These are phyloP conservation scores for Epichloe hybrida DNA, from an alignment of 2,329 filamentous ascomycete species.

Conservation along the genomic window DNA sequence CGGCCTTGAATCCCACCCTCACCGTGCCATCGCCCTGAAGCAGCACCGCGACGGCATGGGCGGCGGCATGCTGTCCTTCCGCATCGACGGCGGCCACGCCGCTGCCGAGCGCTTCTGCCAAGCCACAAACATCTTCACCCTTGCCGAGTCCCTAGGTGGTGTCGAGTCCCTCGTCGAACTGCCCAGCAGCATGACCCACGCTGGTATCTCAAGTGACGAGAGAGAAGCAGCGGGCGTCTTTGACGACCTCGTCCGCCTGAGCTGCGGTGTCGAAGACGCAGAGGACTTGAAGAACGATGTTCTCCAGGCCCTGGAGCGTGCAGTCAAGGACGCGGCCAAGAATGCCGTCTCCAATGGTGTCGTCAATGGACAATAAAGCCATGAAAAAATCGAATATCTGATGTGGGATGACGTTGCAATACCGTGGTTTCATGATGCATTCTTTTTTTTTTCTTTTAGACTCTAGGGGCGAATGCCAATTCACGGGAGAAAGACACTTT, in stretches of 20 bases:
- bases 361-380: slow-evolving; percentile 13
- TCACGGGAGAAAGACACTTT: neutral
- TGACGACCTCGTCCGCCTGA: slow-evolving; percentile 85
- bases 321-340: slow-evolving; percentile 31
- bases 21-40: slow-evolving; percentile 70
- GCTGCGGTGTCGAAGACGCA: slow-evolving; percentile 86
- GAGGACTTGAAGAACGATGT: slow-evolving; percentile 75
- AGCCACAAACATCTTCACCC: slow-evolving; percentile 74
- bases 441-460: neutral
- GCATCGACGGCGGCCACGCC: slow-evolving; percentile 70
- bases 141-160: slow-evolving; percentile 85
- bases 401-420: neutral
- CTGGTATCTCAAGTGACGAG: slow-evolving; percentile 81
- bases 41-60: slow-evolving; percentile 93
- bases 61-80: slow-evolving; percentile 95
- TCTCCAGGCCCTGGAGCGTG: slow-evolving; percentile 67
- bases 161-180: slow-evolving; percentile 88
- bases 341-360: slow-evolving; percentile 16
- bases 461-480: neutral
- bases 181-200: slow-evolving; percentile 92
- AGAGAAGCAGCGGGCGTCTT: slow-evolving; percentile 87
- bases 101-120: slow-evolving; percentile 91
- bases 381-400: too few species aligned
- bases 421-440: neutral
- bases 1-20: slow-evolving; percentile 74